Evolutionary conservation across 108 stramenopile species (phyloP), one percentile per base, ranked within the genome.

Genomic region (Hondaea fermentalgiana): DNA sequence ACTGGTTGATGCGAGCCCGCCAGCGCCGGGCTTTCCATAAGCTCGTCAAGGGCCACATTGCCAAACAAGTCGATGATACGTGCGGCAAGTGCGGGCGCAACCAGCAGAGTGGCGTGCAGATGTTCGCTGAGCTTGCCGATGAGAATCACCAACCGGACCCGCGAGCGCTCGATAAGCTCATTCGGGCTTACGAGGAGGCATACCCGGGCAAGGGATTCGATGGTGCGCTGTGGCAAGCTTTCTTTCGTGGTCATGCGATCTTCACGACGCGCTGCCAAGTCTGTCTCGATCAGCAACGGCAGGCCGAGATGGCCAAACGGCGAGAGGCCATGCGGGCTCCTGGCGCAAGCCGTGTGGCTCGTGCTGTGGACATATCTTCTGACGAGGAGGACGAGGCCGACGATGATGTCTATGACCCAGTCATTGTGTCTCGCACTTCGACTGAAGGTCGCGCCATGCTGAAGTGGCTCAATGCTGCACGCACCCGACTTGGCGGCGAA

Each of bases 181-280:
- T 96, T 64, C 91, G 92, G 23, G 88, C 47, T 2, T 96, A 93
- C 59, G 95, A 96, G 90, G 91, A 91, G 8, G 87, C 92, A 72
- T 95, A 95, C 83, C 92, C 94, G 35, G 90, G 88, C 21, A 51
- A 92, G 57, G 95, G 96, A 88, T 87, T 89, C 51, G 95, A 95
- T 58, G 93, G 90, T 4, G 92, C 93, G 58, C 91, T 95, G 5
- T 97, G 96, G 96, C 95, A 95, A 88, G 95, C 96, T 16, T 97
- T 95, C 91, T 96, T 96, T 88, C 90, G 95, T 42, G 91, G 92
- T 53, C 94, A 95, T 47, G 96, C 96, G 10, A 89, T 91, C 87
- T 96, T 94, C 91, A 91, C 90, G 42, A 97, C 96, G 21, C 83
- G 92, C 25, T 96, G 95, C 89, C 89, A 91, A 72, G 89, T 91